Evolutionary conservation across 345 rosid genomes (phyloP).

Genomic region (Alliaria petiolata): DNA sequence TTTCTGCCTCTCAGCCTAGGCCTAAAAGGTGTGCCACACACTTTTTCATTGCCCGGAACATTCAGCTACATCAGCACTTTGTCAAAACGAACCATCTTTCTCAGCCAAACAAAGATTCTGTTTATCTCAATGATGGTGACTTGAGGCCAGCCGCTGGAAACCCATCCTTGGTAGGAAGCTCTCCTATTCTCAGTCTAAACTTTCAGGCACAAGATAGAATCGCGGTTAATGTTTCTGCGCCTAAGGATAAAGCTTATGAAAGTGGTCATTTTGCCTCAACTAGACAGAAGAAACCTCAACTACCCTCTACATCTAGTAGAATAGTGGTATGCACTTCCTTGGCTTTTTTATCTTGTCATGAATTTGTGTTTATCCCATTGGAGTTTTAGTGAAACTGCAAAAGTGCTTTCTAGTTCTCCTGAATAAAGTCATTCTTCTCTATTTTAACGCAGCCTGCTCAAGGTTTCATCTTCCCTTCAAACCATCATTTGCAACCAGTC

Average conservation of each 20-base stretch:
- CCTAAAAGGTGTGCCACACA: slow-evolving; percentile 59
- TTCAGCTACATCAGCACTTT: slow-evolving; percentile 49
- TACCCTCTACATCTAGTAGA: slow-evolving; percentile 31
- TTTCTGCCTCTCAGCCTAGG: slow-evolving; percentile 40
- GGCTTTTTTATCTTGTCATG: neutral
- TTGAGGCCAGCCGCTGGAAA: slow-evolving; percentile 36
- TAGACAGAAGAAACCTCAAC: slow-evolving; percentile 39
- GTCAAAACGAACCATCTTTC: slow-evolving; percentile 39
- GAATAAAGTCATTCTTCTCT: neutral
- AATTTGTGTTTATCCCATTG: neutral
- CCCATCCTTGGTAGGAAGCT: slow-evolving; percentile 33
- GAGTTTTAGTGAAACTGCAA: neutral
- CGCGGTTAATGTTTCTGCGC: slow-evolving; percentile 9
- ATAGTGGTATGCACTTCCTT: slow-evolving; percentile 38
- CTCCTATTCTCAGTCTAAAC: slow-evolving; percentile 29
- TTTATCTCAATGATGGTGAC: slow-evolving; percentile 22
- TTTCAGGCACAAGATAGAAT: slow-evolving; percentile 35
- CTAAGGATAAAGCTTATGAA: slow-evolving; percentile 38
- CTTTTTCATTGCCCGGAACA: slow-evolving; percentile 49
- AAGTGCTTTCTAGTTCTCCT: slow-evolving; percentile 5
- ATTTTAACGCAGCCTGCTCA: slow-evolving; percentile 43
- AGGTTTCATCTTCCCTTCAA: slow-evolving; percentile 43
- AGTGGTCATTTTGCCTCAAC: slow-evolving; percentile 14
- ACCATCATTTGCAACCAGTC: slow-evolving; percentile 40
- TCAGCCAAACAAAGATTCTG: slow-evolving; percentile 37